Evolutionary conservation across 306 rosid genomes (phyloP).

Genomic region (Rubus idaeus): DNA sequence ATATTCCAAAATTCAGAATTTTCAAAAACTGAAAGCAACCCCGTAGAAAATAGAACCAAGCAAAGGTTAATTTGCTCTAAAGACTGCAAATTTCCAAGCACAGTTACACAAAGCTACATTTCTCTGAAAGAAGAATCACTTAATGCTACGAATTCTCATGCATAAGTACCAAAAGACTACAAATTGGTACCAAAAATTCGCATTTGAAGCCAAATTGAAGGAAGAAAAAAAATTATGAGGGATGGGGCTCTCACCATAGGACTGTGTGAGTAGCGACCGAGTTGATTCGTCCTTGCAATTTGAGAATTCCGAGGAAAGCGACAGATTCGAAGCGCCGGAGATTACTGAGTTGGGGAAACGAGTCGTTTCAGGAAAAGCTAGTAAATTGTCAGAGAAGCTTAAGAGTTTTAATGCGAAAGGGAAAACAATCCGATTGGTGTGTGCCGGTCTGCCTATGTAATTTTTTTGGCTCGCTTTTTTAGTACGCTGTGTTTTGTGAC

Average conservation of each 20-base stretch:
- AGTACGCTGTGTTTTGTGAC: slow-evolving; percentile 41
- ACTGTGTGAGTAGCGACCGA: slow-evolving; percentile 31
- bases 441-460: not conserved
- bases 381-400: not conserved
- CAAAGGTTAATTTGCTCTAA: not conserved
- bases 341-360: not conserved
- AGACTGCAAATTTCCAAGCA: slow-evolving; percentile 11
- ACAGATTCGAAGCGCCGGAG: slow-evolving; percentile 20
- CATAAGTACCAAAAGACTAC: not conserved
- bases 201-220: not conserved
- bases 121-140: not conserved
- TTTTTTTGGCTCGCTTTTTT: slow-evolving; percentile 51
- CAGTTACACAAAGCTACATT: slow-evolving; percentile 13
- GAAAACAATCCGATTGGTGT: slow-evolving; percentile 15
- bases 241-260: slow-evolving; percentile 65
- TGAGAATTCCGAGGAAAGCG: slow-evolving; percentile 16
- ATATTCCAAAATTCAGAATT: not conserved
- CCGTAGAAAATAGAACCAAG: slow-evolving; percentile 12
- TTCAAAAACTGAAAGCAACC: slow-evolving; percentile 3
- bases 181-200: not conserved
- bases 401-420: not conserved
- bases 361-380: not conserved
- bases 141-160: not conserved
- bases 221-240: not conserved
- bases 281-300: slow-evolving; percentile 36